These are phyloP conservation scores for Pichia exigua DNA, from an alignment of 805 yeast genomes.

Conservation along the genomic window DNA sequence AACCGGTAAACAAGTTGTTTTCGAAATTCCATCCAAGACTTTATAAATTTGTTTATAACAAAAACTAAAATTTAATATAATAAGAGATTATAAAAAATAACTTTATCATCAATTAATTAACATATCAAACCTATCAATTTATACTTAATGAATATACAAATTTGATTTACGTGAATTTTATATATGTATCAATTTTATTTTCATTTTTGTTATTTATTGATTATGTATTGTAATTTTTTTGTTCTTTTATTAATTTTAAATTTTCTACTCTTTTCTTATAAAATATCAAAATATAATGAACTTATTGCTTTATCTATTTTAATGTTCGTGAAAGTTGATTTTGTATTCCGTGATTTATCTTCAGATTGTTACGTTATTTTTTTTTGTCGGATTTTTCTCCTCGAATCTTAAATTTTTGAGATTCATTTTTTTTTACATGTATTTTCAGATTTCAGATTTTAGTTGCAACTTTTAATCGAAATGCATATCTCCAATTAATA, in stretches of 20 bases:
- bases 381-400: background rate
- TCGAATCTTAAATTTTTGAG: background rate
- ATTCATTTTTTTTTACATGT: background rate
- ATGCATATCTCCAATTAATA: too few relatives aligned
- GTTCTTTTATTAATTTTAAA: background rate
- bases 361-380: too few relatives aligned
- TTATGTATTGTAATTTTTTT: background rate
- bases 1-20: constrained; percentile 99
- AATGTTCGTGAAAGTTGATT: too few relatives aligned
- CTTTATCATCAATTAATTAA: background rate
- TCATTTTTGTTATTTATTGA: background rate
- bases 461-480: too few relatives aligned
- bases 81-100: background rate
- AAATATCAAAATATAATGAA: background rate
- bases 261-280: background rate
- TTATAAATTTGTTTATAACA: constrained; percentile 27
- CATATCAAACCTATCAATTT: background rate
- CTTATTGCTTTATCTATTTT: background rate
- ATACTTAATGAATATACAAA: background rate
- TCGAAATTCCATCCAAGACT: constrained; percentile 73
- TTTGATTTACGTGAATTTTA: background rate
- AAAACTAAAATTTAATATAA: constrained; percentile 1
- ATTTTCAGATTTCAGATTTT: too few relatives aligned
- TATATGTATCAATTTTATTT: background rate
- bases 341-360: too few relatives aligned